phyloP scores from a whole-genome alignment of 1,284 basidiomycete species.

The Trichosporon asahii region DNA sequence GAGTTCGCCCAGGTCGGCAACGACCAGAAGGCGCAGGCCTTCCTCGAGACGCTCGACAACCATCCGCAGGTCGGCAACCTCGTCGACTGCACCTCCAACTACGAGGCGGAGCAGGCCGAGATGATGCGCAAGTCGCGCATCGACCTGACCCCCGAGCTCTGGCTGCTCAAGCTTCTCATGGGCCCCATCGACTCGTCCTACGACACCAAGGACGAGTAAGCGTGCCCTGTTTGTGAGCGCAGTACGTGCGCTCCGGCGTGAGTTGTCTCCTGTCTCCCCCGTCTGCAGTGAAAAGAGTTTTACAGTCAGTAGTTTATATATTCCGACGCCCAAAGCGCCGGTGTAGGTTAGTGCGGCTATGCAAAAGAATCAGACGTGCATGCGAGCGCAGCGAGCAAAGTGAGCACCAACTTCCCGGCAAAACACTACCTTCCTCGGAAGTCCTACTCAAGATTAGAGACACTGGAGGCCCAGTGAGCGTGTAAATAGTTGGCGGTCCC shows the following conservation, averaged over 20 bases:
- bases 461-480: too few relatives aligned
- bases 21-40: constrained; percentile 51
- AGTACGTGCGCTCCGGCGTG: too few relatives aligned
- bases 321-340: background rate
- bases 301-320: background rate
- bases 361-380: background rate
- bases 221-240: background rate
- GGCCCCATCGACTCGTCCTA: constrained; percentile 43
- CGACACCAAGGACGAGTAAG: constrained; percentile 40
- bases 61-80: constrained; percentile 51
- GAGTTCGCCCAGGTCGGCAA: constrained; percentile 55
- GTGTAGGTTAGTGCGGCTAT: background rate
- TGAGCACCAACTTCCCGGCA: too few relatives aligned
- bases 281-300: too few relatives aligned
- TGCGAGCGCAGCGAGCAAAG: background rate
- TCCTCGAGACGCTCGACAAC: constrained; percentile 53
- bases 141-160: constrained; percentile 36
- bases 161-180: constrained; percentile 47
- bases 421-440: too few relatives aligned
- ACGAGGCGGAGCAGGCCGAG: constrained; percentile 52
- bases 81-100: constrained; percentile 52
- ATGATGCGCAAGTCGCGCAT: constrained; percentile 44
- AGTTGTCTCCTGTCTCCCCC: too few relatives aligned
- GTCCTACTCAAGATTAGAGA: too few relatives aligned
- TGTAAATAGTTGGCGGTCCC: too few relatives aligned